These are phyloP conservation scores for Claviceps pusilla DNA, from an alignment of 2,329 filamentous ascomycete species.

Conservation along the genomic window DNA sequence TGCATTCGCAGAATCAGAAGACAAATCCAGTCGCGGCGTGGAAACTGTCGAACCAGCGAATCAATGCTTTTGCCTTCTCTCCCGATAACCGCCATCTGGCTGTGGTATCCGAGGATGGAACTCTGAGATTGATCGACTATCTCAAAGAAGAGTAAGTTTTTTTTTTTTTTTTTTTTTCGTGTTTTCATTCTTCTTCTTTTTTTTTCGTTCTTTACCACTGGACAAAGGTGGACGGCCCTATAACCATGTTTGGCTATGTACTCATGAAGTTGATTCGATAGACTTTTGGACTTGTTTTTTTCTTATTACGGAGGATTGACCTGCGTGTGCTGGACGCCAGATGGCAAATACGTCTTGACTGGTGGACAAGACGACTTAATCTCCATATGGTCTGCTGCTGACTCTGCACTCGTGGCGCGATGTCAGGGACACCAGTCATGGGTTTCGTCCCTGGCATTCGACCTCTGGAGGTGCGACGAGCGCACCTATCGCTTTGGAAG, in stretches of 20 bases:
- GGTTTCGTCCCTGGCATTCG: slow-evolving; percentile 87
- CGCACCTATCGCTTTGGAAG: slow-evolving; percentile 91
- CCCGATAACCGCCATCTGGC: slow-evolving; percentile 78
- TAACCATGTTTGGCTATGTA: not conserved
- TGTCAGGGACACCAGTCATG: slow-evolving; percentile 93
- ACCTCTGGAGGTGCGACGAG: slow-evolving; percentile 93
- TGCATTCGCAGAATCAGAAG: slow-evolving; percentile 87
- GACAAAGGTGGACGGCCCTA: no score
- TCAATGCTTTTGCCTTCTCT: slow-evolving; percentile 85
- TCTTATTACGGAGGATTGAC: slow-evolving; percentile 89
- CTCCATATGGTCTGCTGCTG: slow-evolving; percentile 84
- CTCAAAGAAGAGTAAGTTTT: slow-evolving; percentile 63
- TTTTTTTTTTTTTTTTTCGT: no score
- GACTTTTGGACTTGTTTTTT: slow-evolving; percentile 71
- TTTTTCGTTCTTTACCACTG: not conserved
- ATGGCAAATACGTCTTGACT: slow-evolving; percentile 88
- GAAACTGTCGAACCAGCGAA: slow-evolving; percentile 81
- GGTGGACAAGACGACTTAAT: slow-evolving; percentile 93
- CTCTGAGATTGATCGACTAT: slow-evolving; percentile 80
- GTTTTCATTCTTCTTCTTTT: slow-evolving; percentile 3
- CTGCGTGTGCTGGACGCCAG: slow-evolving; percentile 93
- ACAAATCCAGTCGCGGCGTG: slow-evolving; percentile 82
- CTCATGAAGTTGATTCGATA: slow-evolving; percentile 19
- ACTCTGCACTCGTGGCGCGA: slow-evolving; percentile 71
- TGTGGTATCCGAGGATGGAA: slow-evolving; percentile 82